Conservation (phyloP, 306 rosid species). For the Albizia julibrissin region DNA sequence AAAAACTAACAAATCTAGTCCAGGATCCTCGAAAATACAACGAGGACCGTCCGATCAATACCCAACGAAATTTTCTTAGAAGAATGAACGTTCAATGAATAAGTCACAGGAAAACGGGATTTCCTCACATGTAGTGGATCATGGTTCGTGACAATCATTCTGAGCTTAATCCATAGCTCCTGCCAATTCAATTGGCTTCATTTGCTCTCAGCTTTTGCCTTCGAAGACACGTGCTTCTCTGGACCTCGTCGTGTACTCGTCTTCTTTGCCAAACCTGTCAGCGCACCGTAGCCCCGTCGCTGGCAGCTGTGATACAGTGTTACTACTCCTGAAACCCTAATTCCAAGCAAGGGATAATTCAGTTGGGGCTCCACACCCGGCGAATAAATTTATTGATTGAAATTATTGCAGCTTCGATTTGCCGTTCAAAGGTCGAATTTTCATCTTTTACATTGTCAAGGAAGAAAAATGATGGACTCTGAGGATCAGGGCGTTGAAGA, state of each 20-base stretch:
- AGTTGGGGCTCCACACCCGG: neutral
- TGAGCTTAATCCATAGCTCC: neutral
- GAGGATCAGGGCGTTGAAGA: conserved; percentile 57
- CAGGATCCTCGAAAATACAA: too few species aligned
- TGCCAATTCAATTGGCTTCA: neutral
- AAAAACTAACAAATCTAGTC: too few species aligned
- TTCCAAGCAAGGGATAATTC: neutral
- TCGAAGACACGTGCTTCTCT: conserved; percentile 32
- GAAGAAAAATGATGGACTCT: conserved; percentile 83
- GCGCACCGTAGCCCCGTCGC: conserved; percentile 40
- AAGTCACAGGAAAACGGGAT: neutral
- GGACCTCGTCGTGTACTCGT: conserved; percentile 21
- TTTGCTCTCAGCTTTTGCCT: neutral
- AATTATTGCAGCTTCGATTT: neutral
- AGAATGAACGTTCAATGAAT: neutral
- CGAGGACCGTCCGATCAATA: neutral
- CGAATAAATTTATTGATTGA: conserved; percentile 18
- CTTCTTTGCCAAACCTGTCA: conserved; percentile 33
- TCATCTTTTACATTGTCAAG: neutral
- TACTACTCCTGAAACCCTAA: conserved; percentile 31
- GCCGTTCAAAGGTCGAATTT: neutral
- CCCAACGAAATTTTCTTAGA: neutral
- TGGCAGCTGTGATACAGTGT: neutral
- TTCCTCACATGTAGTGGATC: neutral
- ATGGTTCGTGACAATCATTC: neutral